phyloP scores from a whole-genome alignment of 768 basidiomycete species.

The Mycena rosella region DNA sequence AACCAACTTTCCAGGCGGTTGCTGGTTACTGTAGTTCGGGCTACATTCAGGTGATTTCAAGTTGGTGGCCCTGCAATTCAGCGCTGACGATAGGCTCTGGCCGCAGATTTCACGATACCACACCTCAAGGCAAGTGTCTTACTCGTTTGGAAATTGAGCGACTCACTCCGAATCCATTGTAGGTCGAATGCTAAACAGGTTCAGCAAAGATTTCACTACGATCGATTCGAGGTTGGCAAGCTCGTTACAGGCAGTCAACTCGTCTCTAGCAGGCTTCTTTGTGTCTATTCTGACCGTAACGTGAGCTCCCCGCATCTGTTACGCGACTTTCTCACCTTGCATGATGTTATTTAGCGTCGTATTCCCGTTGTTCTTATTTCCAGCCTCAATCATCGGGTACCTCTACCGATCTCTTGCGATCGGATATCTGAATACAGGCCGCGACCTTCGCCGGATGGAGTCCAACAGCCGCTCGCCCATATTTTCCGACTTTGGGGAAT shows the following conservation, averaged over 20 bases:
- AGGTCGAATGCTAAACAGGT: constrained; percentile 90
- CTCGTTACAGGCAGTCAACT: constrained; percentile 81
- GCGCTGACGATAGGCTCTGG: background rate
- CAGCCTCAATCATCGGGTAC: background rate
- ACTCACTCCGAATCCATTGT: constrained; percentile 3
- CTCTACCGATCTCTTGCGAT: background rate
- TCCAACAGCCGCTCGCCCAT: constrained; percentile 59
- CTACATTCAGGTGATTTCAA: constrained; percentile 81
- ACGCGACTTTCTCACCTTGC: no score
- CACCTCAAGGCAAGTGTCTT: constrained; percentile 71
- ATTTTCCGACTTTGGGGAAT: constrained; percentile 84
- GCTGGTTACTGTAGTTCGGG: constrained; percentile 76
- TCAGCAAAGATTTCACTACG: constrained; percentile 81
- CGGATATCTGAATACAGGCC: constrained; percentile 7
- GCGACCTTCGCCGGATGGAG: constrained; percentile 16
- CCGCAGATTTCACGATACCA: constrained; percentile 59
- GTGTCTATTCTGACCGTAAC: constrained; percentile 62
- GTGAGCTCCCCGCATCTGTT: background rate
- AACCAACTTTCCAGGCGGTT: constrained; percentile 57
- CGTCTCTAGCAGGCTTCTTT: constrained; percentile 81
- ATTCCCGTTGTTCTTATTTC: constrained; percentile 12
- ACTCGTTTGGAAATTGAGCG: background rate
- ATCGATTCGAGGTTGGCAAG: constrained; percentile 80
- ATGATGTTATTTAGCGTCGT: background rate
- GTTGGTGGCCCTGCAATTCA: background rate